These are phyloP conservation scores for Penicillium sp. DNA, from an alignment of 2,329 filamentous ascomycete species.

Conservation along the genomic window DNA sequence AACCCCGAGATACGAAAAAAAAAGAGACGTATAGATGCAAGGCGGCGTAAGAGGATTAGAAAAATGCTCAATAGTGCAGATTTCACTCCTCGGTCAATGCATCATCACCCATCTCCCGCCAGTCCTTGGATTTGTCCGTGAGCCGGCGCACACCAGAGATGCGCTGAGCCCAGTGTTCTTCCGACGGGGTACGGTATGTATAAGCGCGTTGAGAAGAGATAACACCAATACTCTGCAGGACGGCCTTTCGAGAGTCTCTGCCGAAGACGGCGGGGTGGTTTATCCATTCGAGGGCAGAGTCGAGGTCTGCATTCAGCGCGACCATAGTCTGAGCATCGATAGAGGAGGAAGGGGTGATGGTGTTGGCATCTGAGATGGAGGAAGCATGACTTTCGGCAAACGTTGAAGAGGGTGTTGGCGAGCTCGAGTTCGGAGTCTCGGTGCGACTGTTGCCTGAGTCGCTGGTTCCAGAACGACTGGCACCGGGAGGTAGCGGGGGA, in stretches of 20 bases:
- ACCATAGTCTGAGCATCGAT: conserved; percentile 82
- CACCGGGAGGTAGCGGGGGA: conserved; percentile 74
- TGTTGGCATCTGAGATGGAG: conserved; percentile 48
- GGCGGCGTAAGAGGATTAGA: no score
- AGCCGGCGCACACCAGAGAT: conserved; percentile 80
- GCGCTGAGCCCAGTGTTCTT: conserved; percentile 84
- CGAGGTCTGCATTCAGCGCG: conserved; percentile 88
- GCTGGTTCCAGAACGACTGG: conserved; percentile 46
- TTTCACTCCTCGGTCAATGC: conserved; percentile 61
- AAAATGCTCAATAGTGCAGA: not conserved
- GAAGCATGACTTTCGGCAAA: conserved; percentile 40
- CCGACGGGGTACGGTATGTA: conserved; percentile 88
- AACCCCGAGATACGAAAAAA: conserved; percentile 3
- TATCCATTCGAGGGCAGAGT: conserved; percentile 94
- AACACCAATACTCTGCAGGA: conserved; percentile 93
- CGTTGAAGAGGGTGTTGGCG: conserved; percentile 39
- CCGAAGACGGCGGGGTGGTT: conserved; percentile 94
- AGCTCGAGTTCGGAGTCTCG: conserved; percentile 42
- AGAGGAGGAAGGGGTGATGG: conserved; percentile 63
- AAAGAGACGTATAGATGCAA: conserved; percentile 3
- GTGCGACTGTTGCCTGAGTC: conserved; percentile 45
- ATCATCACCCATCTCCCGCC: conserved; percentile 84
- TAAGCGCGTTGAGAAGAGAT: conserved; percentile 93
- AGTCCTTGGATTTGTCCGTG: conserved; percentile 83
- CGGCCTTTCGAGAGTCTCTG: conserved; percentile 90